Percentiles rank a stretch among this genome's conserved stretches.
Evolutionary conservation across 495 filamentous ascomycete genomes (phyloP).

Genomic region (Astrothelium subdiscretum): DNA sequence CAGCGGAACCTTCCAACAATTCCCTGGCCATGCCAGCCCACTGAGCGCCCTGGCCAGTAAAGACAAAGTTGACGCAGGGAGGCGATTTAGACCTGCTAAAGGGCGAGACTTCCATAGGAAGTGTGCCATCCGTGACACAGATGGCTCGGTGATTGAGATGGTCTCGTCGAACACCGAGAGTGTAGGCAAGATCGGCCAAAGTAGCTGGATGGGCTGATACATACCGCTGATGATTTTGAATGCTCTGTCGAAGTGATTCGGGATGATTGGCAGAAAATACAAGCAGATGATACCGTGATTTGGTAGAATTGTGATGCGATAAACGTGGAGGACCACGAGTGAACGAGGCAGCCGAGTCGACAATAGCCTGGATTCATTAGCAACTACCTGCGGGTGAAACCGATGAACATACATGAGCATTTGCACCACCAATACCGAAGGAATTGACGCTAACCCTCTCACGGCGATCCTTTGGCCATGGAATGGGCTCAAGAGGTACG

Average conservation of each 20-base stretch:
- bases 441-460: constrained; percentile 29
- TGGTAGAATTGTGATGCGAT: not conserved
- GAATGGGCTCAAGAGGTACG: constrained; percentile 21
- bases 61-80: constrained; percentile 15
- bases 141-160: not conserved
- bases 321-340: not conserved
- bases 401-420: constrained; percentile 31
- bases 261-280: not conserved
- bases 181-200: not conserved
- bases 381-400: not conserved
- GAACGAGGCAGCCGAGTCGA: not conserved
- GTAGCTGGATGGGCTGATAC: not conserved
- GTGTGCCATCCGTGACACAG: not conserved
- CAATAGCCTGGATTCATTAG: not conserved
- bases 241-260: not conserved
- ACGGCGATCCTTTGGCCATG: not conserved
- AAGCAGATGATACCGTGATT: not conserved
- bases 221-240: not conserved
- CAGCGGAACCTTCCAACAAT: not conserved
- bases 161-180: not conserved
- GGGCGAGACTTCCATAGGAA: not conserved
- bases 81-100: not conserved
- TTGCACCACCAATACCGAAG: constrained; percentile 40
- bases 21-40: constrained; percentile 29
- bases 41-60: constrained; percentile 39